Base-by-base conservation (phyloP, 345 rosid species). In the Moringa oleifera region DNA sequence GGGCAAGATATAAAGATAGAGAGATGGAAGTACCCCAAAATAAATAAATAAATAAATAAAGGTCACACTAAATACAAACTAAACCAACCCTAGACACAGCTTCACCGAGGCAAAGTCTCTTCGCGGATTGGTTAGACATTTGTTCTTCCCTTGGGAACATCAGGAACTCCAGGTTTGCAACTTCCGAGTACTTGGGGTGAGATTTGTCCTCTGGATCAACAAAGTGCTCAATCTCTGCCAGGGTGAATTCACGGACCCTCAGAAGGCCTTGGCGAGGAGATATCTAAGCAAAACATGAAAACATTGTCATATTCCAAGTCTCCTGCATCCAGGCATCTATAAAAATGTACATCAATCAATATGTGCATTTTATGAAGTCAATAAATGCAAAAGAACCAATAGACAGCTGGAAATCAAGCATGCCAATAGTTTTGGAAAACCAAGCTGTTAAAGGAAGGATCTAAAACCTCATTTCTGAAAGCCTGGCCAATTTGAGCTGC, bases 401-500 rank as follows among this genome's bases (percentile, higher is more conserved):
- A 41, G 6, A 15, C 47, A 41, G 13, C 9, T 41, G 12, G 47
- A 41, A 41, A 41, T 5, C 47, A 41, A 41, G 47, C 13, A 16
- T 25, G 19, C 59, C 11, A n/a, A n/a, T n/a, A n/a, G n/a, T n/a
- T 53, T 22, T 53, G 13, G 1, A 53, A 21, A 20, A n/a, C 19
- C 55, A 51, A n/a, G n/a, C 37, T 33, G 37, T 33, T 33, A 33
- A 25, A 17, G 64, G 60, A 68, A 64, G 60, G 57, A 23, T 53
- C 47, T 20, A 54, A 65, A 64, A 93, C 98, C 97, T 90, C 98
- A 65, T 93, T 93, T 71, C 98, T 82, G 66, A 88, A 93, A 58
- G 97, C 98, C 84, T 87, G 97, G 20, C 98, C 98, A 80, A 90
- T 87, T 77, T 92, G 98, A 61, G 98, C 98, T 0, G 97, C 98